Conservation (phyloP, 805 yeast genomes). For the Kluyveromyces starmeri region DNA sequence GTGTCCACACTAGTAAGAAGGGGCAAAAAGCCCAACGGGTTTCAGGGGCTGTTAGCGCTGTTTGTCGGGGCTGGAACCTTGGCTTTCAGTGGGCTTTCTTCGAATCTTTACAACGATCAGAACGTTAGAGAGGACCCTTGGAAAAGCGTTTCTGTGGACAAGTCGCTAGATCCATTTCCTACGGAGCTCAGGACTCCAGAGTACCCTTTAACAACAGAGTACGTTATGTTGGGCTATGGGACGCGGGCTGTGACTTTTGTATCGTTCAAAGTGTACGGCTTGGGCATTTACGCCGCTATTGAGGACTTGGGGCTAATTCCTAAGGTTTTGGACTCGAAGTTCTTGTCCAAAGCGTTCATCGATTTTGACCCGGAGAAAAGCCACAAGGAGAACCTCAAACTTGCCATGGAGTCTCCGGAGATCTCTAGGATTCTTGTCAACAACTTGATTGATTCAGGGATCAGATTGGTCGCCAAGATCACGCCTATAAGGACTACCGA, state of each 20-base stretch:
- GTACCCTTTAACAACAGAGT: constrained; percentile 30
- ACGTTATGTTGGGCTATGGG: constrained; percentile 67
- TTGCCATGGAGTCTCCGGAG: constrained; percentile 42
- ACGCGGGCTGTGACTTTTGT: constrained; percentile 76
- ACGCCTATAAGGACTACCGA: constrained; percentile 88
- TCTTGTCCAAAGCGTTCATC: constrained; percentile 30
- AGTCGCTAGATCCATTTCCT: constrained; percentile 44
- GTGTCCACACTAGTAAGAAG: constrained; percentile 3
- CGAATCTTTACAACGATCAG: constrained; percentile 6
- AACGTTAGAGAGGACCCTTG: constrained; percentile 13
- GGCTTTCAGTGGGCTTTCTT: constrained; percentile 1
- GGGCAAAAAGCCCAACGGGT: constrained; percentile 3
- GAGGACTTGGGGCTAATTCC: constrained; percentile 41
- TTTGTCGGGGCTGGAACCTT: constrained; percentile 1
- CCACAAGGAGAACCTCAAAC: constrained; percentile 34
- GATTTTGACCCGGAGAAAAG: constrained; percentile 27
- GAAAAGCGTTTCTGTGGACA: constrained; percentile 38
- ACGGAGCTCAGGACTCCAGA: constrained; percentile 17
- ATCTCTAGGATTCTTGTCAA: constrained; percentile 46
- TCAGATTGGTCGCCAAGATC: constrained; percentile 62
- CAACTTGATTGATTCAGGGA: constrained; percentile 47
- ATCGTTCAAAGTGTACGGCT: constrained; percentile 74
- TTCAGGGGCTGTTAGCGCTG: constrained; percentile 1
- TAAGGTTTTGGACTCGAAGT: constrained; percentile 36
- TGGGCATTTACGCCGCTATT: constrained; percentile 69